These are phyloP conservation scores for Candida namnaoensis DNA, from an alignment of 805 yeast genomes.

Conservation along the genomic window DNA sequence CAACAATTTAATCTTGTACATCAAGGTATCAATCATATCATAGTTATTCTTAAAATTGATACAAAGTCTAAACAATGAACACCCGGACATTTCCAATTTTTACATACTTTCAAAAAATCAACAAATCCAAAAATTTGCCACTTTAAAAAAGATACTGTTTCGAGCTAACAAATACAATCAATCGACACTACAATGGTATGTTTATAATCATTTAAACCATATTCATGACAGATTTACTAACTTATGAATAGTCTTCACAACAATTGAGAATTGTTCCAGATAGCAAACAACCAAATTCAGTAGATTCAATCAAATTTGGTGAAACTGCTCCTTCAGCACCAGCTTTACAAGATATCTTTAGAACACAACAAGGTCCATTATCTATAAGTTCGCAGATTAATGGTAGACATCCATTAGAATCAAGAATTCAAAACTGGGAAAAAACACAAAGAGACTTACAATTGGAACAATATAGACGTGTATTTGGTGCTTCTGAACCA, in stretches of 20 bases:
- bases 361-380: constrained; percentile 54
- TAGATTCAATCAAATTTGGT: constrained; percentile 44
- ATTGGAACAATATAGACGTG: constrained; percentile 70
- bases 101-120: no score
- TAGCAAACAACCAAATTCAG: constrained; percentile 31
- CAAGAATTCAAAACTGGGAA: constrained; percentile 75
- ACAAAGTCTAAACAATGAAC: not conserved
- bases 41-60: no score
- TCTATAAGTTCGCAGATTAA: constrained; percentile 50
- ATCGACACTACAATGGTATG: no score
- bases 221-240: no score
- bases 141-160: not conserved
- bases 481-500: constrained; percentile 92
- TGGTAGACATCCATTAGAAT: constrained; percentile 80
- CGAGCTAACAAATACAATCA: no score
- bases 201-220: no score
- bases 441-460: constrained; percentile 58
- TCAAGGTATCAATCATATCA: no score
- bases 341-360: constrained; percentile 59
- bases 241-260: not conserved
- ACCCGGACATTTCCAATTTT: not conserved
- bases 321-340: constrained; percentile 54
- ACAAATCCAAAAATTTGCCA: not conserved
- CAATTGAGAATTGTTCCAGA: constrained; percentile 47
- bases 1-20: no score